Percentiles rank a stretch among this genome's conserved stretches.
Evolutionary conservation across 441 rosid species (phyloP).

Genomic region (Syzygium malaccense): DNA sequence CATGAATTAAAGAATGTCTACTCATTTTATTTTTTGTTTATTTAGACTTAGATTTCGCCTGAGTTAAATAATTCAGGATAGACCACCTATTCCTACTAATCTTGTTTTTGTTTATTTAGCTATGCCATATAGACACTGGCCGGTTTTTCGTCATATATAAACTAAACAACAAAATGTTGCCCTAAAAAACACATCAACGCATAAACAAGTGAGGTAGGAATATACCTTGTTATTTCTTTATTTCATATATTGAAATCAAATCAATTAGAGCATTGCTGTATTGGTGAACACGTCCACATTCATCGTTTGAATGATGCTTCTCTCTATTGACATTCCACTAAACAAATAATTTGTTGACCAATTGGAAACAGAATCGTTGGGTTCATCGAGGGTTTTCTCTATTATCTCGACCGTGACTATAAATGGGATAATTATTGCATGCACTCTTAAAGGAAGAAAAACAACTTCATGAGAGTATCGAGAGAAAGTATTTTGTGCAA

Average conservation of each 20-base stretch:
- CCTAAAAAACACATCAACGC: not conserved
- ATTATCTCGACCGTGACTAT: not conserved
- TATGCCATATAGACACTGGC: not conserved
- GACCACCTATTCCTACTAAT: not conserved
- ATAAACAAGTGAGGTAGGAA: not conserved
- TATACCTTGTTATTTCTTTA: not conserved
- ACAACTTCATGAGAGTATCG: not conserved
- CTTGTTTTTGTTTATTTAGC: not conserved
- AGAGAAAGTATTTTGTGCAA: not conserved
- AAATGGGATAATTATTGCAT: too few species aligned
- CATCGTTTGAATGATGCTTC: not conserved
- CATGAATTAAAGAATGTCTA: not conserved
- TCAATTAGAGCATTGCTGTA: not conserved
- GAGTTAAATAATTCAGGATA: not conserved
- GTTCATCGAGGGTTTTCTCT: not conserved
- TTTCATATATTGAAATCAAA: not conserved
- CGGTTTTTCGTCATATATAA: not conserved
- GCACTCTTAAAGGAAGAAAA: too few species aligned
- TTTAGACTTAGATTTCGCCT: not conserved
- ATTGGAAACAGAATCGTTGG: not conserved
- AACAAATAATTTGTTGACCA: not conserved
- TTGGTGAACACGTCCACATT: not conserved
- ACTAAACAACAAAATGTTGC: not conserved
- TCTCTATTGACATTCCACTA: not conserved
- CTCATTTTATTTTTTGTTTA: not conserved